Evolutionary conservation across 2,329 filamentous ascomycete species (phyloP), one percentile per base, ranked within the genome.

Genomic region (Metarhizium sp.): DNA sequence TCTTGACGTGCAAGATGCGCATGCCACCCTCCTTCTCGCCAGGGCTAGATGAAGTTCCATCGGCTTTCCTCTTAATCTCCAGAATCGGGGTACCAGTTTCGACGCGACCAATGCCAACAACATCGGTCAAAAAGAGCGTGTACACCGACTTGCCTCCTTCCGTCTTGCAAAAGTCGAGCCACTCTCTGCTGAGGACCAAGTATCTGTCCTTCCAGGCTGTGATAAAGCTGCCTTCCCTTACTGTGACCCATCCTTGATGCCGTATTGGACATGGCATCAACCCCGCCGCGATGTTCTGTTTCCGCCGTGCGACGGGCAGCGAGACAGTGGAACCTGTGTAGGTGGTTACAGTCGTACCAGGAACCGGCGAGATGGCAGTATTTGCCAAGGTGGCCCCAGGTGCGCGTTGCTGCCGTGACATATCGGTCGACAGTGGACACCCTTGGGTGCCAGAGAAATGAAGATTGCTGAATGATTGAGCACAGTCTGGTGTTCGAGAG

Each of bases 21-120:
- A 86, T 87, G 4, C 85, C 80, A 38, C 89, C 85, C 61, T 96
- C 91, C 60, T 89, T 85, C 47, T 87, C 87, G 51, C 85, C 82
- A 11, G 90, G 81, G 57, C 86, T 88, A 48, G 81, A 81, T 49
- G 85, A 88, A 43, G 79, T 73, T 38, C 82, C 84, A 64, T 84
- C 85, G 52, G 84, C 78, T 54, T 81, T 78, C 57, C 91, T 82
- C 65, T 90, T 91, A 69, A 97, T 90, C 72, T 97, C 92, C 67
- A 97, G 92, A 46, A 94, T 91, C 69, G 90, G 91, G n/a, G 90
- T 89, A 53, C 89, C 88, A 57, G 89, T 86, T 71, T 97, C 92
- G 43, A 92, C 92, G 60, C 92, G 85, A 58, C 90, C 87, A 54
- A 97, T 90, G 59, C 88, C 88, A 59, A 90, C 85, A 34, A 97